Conservation (phyloP, 768 basidiomycete species). For the Boletus tylopilopsis region DNA sequence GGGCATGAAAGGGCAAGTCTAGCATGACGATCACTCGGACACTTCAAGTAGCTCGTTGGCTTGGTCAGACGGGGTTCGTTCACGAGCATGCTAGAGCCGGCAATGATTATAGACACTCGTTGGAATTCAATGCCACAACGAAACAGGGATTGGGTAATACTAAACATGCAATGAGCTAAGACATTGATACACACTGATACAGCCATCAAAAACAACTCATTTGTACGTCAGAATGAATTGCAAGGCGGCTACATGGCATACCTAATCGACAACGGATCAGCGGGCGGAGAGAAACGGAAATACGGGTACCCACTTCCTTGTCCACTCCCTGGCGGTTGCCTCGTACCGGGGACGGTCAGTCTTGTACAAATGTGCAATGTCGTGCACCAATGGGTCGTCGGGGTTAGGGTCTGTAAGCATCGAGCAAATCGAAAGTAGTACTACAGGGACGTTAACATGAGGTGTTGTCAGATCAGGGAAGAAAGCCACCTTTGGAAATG, state of each 20-base stretch:
- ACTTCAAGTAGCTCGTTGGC: background rate
- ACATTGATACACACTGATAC: constrained; percentile 34
- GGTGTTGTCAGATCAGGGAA: background rate
- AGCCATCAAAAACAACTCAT: constrained; percentile 31
- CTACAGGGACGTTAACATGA: constrained; percentile 38
- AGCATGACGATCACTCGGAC: background rate
- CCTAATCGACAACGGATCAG: constrained; percentile 21
- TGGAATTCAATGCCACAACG: constrained; percentile 17
- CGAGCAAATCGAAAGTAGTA: constrained; percentile 96
- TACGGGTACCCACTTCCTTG: constrained; percentile 80
- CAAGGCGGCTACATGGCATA: constrained; percentile 50
- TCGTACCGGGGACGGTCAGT: constrained; percentile 97
- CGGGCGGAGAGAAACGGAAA: background rate
- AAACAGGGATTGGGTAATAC: constrained; percentile 27
- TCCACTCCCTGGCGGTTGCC: constrained; percentile 98
- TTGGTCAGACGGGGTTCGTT: background rate
- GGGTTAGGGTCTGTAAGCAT: constrained; percentile 99
- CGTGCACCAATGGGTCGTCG: constrained; percentile 97
- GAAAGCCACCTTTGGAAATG: constrained; percentile 86
- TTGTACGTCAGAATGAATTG: constrained; percentile 19
- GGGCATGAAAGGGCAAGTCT: background rate
- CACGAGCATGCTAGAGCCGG: background rate
- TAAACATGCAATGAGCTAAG: constrained; percentile 30
- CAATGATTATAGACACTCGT: constrained; percentile 13
- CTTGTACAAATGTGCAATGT: constrained; percentile 99